Evolutionary conservation across 148 eudicot genomes (phyloP), one percentile per base, ranked within the genome.

Genomic region (Diospyros kaki): DNA sequence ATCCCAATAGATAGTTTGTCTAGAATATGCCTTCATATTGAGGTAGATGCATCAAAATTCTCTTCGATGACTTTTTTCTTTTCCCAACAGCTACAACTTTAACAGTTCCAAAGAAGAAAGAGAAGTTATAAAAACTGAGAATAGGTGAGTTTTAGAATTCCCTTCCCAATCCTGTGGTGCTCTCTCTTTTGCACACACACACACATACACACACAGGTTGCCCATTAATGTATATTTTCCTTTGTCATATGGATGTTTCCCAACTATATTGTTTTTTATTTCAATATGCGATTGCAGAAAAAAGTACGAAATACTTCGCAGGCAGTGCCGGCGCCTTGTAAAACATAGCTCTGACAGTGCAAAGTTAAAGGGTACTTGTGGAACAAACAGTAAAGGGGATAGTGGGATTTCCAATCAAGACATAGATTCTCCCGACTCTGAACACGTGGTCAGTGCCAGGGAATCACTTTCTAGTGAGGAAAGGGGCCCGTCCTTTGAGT

Each of bases 381-480:
- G 78, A 78, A 81, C 75, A 73, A 81, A 76, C 78, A 77, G 83
- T 80, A 71, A 68, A 69, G 84, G 81, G 28, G 83, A 73, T 41
- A 73, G 79, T 69, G 87, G 69, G 60, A 75, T 52, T 82, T 72
- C 80, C 45, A 52, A 59, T 74, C 76, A 78, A 70, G 85, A 81
- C 18, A 65, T 84, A 44, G 77, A 81, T 76, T 92, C 94, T 77
- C 87, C 98, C 45, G 84, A 78, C 66, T 92, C 86, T 60, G 98
- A 89, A 62, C 97, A 94, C 69, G 83, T 82, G 46, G 95, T 87
- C 55, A 92, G 96, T 82, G 94, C 98, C 15, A 82, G 92, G 46
- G 91, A 89, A 56, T 90, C 96, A 54, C 90, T 95, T 58, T 95
- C 96, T 51, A 90, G 92, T 75, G 96, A 89, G 75, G 93, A 70